Base-by-base conservation (phyloP, 2,329 filamentous ascomycete species). In the Aspergillus sp. region DNA sequence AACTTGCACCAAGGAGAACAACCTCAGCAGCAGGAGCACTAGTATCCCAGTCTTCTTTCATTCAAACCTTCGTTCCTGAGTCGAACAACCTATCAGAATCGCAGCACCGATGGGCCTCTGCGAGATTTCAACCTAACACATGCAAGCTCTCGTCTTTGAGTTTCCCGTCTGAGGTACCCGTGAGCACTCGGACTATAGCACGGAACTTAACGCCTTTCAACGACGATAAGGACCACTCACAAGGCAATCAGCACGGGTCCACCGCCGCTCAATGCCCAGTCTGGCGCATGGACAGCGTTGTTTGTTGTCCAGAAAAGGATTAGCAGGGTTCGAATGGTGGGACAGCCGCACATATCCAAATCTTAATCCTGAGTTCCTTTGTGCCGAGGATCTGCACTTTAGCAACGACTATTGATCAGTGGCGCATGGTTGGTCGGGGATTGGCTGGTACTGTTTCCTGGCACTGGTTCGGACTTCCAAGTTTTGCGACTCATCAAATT, bases 391-490 rank as follows among this genome's bases (percentile, higher is more conserved):
- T 58, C 56, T 47, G 19, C 56, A 41, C 9, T n/a, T 27, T n/a
- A 15, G 45, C 51, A 54, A 21, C 21, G 12, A 48, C 56, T 58
- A 58, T 58, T 46, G 50, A 40, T 11, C 11, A 19, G 50, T 54
- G 56, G 56, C 56, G 56, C 40, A 9, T 31, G 6, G 56, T 35
- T 21, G 51, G 51, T 58, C 56, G 50, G 51, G 33, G 51, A 49
- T 54, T 58, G 46, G 53, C 46, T 45, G 45, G 27, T n/a, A 35
- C 17, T 21, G 21, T 21, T 21, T 21, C 21, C 21, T 21, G 21
- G 21, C 21, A 21, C 21, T 4, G 21, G 21, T 21, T n/a, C 43
- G 41, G 1, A 27, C 41, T 24, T 47, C 49, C 35, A 47, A 24
- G 27, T 52, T 57, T 52, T 56, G 53, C 19, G 53, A 56, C 53